phyloP scores from a whole-genome alignment of 495 filamentous ascomycete genomes.

The Poronia punctata region DNA sequence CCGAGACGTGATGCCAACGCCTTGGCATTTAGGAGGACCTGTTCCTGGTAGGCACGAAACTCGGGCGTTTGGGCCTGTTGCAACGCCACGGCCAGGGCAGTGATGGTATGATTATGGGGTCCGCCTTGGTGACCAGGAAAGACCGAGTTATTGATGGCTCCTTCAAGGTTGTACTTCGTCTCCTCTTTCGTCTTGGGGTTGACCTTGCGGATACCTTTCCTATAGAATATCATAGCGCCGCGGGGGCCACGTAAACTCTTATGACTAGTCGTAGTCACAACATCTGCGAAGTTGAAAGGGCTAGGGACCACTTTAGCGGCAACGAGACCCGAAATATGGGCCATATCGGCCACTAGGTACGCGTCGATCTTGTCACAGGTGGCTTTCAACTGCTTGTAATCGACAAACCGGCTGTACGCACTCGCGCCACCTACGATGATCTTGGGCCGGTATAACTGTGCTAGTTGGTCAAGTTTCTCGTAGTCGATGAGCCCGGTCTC shows the following conservation, averaged over 20 bases:
- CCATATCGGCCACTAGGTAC: conserved; percentile 92
- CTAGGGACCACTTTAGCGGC: conserved; percentile 83
- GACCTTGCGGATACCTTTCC: conserved; percentile 77
- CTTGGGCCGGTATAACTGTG: conserved; percentile 84
- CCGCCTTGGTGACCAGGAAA: conserved; percentile 99
- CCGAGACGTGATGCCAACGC: conserved; percentile 73
- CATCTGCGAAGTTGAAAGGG: conserved; percentile 83
- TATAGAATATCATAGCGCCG: conserved; percentile 97
- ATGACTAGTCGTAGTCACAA: conserved; percentile 98
- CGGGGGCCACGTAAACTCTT: conserved; percentile 93
- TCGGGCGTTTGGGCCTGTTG: conserved; percentile 87
- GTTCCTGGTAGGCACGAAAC: conserved; percentile 82
- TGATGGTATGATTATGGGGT: conserved; percentile 98
- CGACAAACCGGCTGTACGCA: conserved; percentile 89
- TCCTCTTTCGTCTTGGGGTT: conserved; percentile 79
- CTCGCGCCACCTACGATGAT: conserved; percentile 92
- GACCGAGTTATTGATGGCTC: conserved; percentile 90
- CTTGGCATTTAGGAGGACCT: conserved; percentile 80
- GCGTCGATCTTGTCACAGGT: conserved; percentile 87
- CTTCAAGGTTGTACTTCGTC: conserved; percentile 85
- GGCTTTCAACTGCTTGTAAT: conserved; percentile 79
- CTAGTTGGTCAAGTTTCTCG: conserved; percentile 75
- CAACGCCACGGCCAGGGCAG: conserved; percentile 85
- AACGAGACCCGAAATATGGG: conserved; percentile 93
- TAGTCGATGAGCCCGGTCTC: conserved; percentile 93